Conservation (phyloP, 2,329 filamentous ascomycete genomes). For the Alternaria dauci region DNA sequence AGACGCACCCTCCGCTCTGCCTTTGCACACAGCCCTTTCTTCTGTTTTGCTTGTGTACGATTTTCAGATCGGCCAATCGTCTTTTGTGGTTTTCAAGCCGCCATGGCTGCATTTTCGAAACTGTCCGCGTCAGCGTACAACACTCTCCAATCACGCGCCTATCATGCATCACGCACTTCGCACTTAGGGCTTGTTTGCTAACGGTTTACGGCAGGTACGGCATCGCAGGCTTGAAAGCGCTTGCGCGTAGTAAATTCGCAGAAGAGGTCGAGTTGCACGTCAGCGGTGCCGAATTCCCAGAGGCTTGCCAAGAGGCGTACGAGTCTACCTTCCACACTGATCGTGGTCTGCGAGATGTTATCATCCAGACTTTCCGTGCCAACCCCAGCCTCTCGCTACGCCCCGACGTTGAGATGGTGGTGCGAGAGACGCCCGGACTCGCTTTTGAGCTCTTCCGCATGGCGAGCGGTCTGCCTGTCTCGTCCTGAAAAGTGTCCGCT, state of each 20-base stretch:
- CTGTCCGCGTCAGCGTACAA: slow-evolving; percentile 33
- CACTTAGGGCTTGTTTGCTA: slow-evolving; percentile 23
- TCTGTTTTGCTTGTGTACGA: slow-evolving; percentile 16
- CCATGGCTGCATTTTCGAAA: slow-evolving; percentile 20
- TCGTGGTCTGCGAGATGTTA: slow-evolving; percentile 58
- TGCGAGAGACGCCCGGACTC: slow-evolving; percentile 57
- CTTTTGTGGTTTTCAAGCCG: slow-evolving; percentile 10
- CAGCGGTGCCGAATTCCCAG: slow-evolving; percentile 56
- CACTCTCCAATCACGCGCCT: slow-evolving; percentile 16
- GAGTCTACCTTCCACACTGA: slow-evolving; percentile 60
- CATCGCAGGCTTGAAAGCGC: slow-evolving; percentile 56
- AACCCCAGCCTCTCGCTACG: slow-evolving; percentile 57
- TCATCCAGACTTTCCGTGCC: slow-evolving; percentile 57
- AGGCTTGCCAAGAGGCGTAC: slow-evolving; percentile 60
- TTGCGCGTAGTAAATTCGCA: slow-evolving; percentile 58
- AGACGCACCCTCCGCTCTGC: slow-evolving; percentile 18
- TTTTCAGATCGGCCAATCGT: slow-evolving; percentile 29
- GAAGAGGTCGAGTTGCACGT: slow-evolving; percentile 56
- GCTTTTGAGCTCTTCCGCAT: slow-evolving; percentile 60
- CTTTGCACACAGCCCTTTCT: slow-evolving; percentile 11
- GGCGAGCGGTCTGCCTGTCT: slow-evolving; percentile 56
- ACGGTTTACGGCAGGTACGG: slow-evolving; percentile 52
- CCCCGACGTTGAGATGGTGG: slow-evolving; percentile 55
- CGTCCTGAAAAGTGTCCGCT: slow-evolving; percentile 30
- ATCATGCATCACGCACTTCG: slow-evolving; percentile 9